Evolutionary conservation across 2,329 filamentous ascomycete species (phyloP).

Genomic region (Exophiala viscosa): DNA sequence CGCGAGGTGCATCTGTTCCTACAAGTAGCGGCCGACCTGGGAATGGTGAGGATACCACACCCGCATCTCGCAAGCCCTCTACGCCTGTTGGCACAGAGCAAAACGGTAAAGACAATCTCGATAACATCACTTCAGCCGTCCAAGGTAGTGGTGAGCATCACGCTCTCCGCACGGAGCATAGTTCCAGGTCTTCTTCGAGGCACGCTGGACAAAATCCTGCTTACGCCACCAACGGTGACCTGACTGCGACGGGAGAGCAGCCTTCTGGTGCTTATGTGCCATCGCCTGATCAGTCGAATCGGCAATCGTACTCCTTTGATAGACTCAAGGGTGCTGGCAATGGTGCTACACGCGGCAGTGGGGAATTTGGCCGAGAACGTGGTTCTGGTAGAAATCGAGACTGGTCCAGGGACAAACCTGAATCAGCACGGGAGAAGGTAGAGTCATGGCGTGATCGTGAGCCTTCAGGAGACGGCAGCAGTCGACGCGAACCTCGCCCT

Average conservation of each 20-base stretch:
- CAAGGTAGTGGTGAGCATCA: constrained; percentile 10
- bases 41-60: constrained; percentile 33
- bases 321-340: constrained; percentile 15
- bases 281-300: constrained; percentile 10
- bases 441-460: constrained; percentile 35
- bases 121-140: neutral
- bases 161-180: constrained; percentile 7
- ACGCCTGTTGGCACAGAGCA: constrained; percentile 24
- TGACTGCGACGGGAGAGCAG: constrained; percentile 13
- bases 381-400: constrained; percentile 26
- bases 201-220: constrained; percentile 14
- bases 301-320: constrained; percentile 9
- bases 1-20: constrained; percentile 40
- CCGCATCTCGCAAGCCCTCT: constrained; percentile 34
- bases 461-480: constrained; percentile 36
- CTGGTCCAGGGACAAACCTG: constrained; percentile 29
- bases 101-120: neutral
- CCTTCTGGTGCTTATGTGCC: constrained; percentile 1
- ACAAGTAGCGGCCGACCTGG: constrained; percentile 36
- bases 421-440: constrained; percentile 30
- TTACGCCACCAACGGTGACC: constrained; percentile 10
- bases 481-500: constrained; percentile 36
- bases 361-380: constrained; percentile 17
- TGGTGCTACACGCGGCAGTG: constrained; percentile 7
- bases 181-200: constrained; percentile 27